A percentile compares a stretch with the other conserved stretches of the same genome.
These are phyloP conservation scores for Xylaria sp. DNA, from an alignment of 2,329 filamentous ascomycete species.

Conservation along the genomic window DNA sequence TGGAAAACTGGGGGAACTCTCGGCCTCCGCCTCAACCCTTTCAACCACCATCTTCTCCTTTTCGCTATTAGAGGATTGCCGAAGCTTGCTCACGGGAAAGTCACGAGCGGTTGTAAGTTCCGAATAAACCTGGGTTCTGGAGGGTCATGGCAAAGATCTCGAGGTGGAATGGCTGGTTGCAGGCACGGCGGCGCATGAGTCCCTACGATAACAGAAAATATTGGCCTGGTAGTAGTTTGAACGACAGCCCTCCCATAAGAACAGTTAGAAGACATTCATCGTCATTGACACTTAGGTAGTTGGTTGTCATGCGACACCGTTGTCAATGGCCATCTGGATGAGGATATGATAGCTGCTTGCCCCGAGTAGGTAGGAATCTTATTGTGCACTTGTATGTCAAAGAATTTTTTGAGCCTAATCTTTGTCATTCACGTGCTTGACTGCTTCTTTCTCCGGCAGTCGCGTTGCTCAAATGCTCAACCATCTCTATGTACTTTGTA, in stretches of 20 bases:
- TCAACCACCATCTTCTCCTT: background rate
- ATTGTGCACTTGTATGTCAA: background rate
- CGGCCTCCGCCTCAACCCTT: background rate
- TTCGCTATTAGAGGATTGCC: background rate
- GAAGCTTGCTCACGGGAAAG: background rate
- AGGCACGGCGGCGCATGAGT: background rate
- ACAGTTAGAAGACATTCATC: too few species aligned
- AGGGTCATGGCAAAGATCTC: background rate
- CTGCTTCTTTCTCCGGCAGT: too few species aligned
- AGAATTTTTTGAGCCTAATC: background rate
- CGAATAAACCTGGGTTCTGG: background rate
- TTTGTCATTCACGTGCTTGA: too few species aligned
- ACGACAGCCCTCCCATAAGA: too few species aligned
- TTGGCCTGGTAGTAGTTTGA: background rate
- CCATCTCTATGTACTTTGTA: background rate
- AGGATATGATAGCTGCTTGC: background rate
- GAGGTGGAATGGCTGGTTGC: background rate
- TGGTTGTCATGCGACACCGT: background rate
- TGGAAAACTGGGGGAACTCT: constrained; percentile 21
- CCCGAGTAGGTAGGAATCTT: background rate
- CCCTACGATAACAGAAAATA: background rate
- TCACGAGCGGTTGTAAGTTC: background rate
- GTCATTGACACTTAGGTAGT: background rate
- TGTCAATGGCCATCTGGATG: background rate
- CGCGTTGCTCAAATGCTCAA: too few species aligned